A percentile compares a stretch with the other conserved stretches of the same genome.
Evolutionary conservation across 2,329 filamentous ascomycete genomes (phyloP).

Genomic region (Paecilomyces fulvus): DNA sequence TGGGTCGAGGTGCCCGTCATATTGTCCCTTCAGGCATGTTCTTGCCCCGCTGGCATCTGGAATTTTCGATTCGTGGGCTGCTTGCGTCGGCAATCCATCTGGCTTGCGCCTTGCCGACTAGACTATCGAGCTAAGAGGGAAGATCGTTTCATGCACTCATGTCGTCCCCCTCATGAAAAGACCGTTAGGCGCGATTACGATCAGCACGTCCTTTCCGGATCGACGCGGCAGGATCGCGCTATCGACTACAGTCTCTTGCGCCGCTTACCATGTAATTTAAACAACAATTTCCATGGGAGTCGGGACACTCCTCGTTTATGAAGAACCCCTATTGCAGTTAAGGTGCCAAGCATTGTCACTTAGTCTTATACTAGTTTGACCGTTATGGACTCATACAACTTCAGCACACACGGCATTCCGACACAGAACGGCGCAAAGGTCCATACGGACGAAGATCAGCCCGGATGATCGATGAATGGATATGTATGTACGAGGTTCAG

Average conservation of each 20-base stretch:
- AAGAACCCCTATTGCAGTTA: not conserved
- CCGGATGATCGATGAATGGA: not conserved
- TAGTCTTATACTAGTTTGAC: not conserved
- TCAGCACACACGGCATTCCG: not conserved
- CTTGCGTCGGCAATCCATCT: not conserved
- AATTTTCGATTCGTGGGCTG: not conserved
- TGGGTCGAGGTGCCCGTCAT: not conserved
- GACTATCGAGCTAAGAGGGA: not conserved
- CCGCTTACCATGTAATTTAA: not conserved
- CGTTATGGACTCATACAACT: not conserved
- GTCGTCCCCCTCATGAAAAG: not conserved
- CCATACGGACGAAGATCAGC: not conserved
- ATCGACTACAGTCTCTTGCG: not conserved
- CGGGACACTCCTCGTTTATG: not conserved
- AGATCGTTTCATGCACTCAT: not conserved
- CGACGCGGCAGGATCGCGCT: not conserved
- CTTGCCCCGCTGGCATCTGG: not conserved
- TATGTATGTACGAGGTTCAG: not conserved
- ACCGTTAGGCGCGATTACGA: not conserved
- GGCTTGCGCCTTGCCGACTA: not conserved
- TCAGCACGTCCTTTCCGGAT: not conserved
- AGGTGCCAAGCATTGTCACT: not conserved
- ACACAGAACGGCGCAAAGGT: not conserved
- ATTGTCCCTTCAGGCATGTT: not conserved
- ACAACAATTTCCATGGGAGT: not conserved